Evolutionary conservation across 371 early-diverging fungal genomes (phyloP).

Genomic region (Apophysomyces trapeziformis): DNA sequence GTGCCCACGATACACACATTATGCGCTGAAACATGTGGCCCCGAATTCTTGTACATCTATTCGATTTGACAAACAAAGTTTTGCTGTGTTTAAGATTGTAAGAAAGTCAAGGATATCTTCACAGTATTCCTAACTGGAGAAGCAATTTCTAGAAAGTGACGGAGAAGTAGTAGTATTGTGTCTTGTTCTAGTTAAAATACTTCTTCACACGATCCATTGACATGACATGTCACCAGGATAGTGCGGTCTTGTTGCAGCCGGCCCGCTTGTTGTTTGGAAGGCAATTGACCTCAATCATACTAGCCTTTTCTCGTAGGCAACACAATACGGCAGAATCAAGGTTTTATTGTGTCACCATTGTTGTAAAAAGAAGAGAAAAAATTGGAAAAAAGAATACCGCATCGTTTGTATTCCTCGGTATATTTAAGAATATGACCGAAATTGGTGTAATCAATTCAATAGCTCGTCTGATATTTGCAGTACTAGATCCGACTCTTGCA

Average conservation of each 20-base stretch:
- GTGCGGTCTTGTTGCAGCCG: background rate
- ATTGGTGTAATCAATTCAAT: background rate
- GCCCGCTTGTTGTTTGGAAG: background rate
- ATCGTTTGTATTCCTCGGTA: background rate
- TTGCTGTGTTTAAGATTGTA: background rate
- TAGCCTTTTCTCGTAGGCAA: constrained; percentile 6
- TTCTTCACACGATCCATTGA: constrained; percentile 5
- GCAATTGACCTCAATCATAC: constrained; percentile 7
- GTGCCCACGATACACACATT: background rate
- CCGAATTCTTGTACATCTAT: background rate
- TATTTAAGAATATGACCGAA: background rate
- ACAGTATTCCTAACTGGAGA: too few relatives aligned
- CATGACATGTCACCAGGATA: constrained; percentile 2
- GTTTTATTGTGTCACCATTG: constrained; percentile 5
- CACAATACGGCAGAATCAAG: background rate
- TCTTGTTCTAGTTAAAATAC: background rate
- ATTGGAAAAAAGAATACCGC: background rate
- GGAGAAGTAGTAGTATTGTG: too few relatives aligned
- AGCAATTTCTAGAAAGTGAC: too few relatives aligned
- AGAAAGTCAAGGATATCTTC: background rate
- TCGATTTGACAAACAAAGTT: background rate
- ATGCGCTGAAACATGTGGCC: constrained; percentile 1
- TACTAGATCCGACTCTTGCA: too few relatives aligned
- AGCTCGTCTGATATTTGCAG: too few relatives aligned
- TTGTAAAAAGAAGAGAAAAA: background rate